phyloP scores from a whole-genome alignment of 1,139 yeast species.

The Yamadazyma diddensiae region DNA sequence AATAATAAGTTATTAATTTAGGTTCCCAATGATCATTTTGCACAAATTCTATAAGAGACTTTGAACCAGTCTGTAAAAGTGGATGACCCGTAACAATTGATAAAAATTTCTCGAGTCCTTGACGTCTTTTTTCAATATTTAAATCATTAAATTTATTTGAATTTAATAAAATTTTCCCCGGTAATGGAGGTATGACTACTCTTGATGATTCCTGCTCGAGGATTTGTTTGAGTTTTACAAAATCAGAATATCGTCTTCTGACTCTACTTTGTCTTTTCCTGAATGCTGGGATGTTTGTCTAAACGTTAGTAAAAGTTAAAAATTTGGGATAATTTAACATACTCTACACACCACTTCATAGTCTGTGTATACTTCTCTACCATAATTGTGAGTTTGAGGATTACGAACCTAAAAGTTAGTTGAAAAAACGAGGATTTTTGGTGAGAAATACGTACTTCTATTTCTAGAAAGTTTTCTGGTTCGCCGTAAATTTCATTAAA shows the following conservation, averaged over 20 bases:
- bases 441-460: slow-evolving; percentile 55
- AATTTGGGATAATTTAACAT: slow-evolving; percentile 10
- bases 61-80: slow-evolving; percentile 84
- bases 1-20: slow-evolving; percentile 18
- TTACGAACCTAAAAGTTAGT: slow-evolving; percentile 32
- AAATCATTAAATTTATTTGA: slow-evolving; percentile 76
- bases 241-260: slow-evolving; percentile 86
- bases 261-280: slow-evolving; percentile 64
- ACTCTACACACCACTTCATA: slow-evolving; percentile 80
- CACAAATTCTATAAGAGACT: slow-evolving; percentile 75
- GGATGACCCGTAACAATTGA: slow-evolving; percentile 91
- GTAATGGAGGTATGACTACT: slow-evolving; percentile 82
- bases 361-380: slow-evolving; percentile 76
- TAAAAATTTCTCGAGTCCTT: slow-evolving; percentile 79
- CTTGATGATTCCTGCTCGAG: slow-evolving; percentile 72
- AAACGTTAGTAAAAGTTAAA: slow-evolving; percentile 11
- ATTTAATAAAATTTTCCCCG: slow-evolving; percentile 75
- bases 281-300: slow-evolving; percentile 83
- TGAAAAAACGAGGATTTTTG: background rate
- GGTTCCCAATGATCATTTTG: slow-evolving; percentile 85
- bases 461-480: slow-evolving; percentile 91
- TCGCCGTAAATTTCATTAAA: slow-evolving; percentile 86
- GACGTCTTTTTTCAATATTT: slow-evolving; percentile 79
- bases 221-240: slow-evolving; percentile 73
- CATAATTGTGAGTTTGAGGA: slow-evolving; percentile 77